phyloP scores from a whole-genome alignment of 371 early-diverging fungal species.

The Mucor plumbeus region DNA sequence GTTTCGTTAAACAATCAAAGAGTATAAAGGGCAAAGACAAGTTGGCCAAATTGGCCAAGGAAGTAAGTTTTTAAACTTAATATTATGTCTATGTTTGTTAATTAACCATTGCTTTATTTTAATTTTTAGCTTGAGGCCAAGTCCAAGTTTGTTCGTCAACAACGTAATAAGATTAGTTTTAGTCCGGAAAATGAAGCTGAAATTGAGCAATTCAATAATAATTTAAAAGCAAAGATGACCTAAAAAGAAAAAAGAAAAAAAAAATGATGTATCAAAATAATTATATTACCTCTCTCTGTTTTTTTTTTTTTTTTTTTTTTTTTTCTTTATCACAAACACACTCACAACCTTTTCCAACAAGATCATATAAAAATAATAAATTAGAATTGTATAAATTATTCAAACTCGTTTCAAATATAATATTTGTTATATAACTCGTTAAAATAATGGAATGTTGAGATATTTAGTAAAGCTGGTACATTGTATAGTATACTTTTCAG shows the following conservation, averaged over 20 bases:
- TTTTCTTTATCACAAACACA: too few species aligned
- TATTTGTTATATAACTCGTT: too few species aligned
- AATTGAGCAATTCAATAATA: conserved; percentile 54
- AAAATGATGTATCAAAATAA: too few species aligned
- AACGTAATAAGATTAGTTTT: conserved; percentile 66
- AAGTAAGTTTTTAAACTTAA: conserved; percentile 41
- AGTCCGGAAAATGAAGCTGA: conserved; percentile 65
- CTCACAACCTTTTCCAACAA: neutral
- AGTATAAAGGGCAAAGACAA: conserved; percentile 77
- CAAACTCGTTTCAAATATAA: too few species aligned
- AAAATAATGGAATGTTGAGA: too few species aligned
- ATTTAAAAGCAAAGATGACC: conserved; percentile 34
- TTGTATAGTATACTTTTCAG: too few species aligned
- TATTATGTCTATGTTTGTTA: neutral
- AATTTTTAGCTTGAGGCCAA: conserved; percentile 66
- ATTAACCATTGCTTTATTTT: neutral
- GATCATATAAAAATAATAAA: conserved; percentile 1
- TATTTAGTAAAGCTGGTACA: too few species aligned
- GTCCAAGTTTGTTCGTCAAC: conserved; percentile 64
- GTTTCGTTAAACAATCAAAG: conserved; percentile 63
- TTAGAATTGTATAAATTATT: conserved; percentile 1
- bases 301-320: too few species aligned
- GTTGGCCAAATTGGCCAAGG: conserved; percentile 77
- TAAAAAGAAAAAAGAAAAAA: neutral
- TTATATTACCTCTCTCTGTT: neutral